A percentile compares a stretch with the other conserved stretches of the same genome.
Evolutionary conservation across 2,329 filamentous ascomycete genomes (phyloP).

Genomic region (Xenoacremonium recifei): DNA sequence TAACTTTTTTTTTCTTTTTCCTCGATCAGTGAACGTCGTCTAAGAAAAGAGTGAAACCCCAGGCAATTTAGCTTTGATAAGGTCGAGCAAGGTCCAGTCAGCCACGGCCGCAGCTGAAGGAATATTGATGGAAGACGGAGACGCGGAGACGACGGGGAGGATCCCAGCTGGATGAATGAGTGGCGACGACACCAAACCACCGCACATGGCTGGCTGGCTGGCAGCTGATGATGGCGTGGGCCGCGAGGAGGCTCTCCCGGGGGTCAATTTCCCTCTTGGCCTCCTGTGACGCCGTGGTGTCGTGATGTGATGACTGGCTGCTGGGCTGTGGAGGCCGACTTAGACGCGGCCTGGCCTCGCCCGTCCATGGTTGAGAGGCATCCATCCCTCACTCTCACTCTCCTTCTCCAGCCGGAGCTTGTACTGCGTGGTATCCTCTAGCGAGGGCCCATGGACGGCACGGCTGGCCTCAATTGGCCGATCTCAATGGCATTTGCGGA

Average conservation of each 20-base stretch:
- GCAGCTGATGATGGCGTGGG: conserved; percentile 19
- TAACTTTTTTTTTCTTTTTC: neutral
- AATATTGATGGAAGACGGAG: neutral
- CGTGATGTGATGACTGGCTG: conserved; percentile 11
- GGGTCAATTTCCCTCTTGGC: conserved; percentile 23
- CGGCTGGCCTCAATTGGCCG: conserved; percentile 9
- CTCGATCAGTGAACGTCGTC: too few species aligned
- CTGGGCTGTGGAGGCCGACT: conserved; percentile 12
- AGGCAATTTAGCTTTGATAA: neutral
- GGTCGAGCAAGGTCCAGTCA: neutral
- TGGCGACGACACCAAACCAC: conserved; percentile 22
- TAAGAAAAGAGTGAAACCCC: neutral
- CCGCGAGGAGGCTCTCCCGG: conserved; percentile 12
- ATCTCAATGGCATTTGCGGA: conserved; percentile 2
- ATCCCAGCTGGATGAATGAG: conserved; percentile 15
- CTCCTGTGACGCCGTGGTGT: conserved; percentile 23
- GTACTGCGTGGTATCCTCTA: too few species aligned
- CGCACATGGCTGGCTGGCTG: too few species aligned
- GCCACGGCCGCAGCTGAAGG: neutral
- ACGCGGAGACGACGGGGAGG: conserved; percentile 20
- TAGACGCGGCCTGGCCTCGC: conserved; percentile 24
- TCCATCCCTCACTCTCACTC: too few species aligned
- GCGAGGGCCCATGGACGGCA: too few species aligned
- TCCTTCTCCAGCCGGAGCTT: too few species aligned
- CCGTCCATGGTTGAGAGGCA: conserved; percentile 7